Conservation (phyloP, 805 yeast genomes). For the Candida vaughaniae region DNA sequence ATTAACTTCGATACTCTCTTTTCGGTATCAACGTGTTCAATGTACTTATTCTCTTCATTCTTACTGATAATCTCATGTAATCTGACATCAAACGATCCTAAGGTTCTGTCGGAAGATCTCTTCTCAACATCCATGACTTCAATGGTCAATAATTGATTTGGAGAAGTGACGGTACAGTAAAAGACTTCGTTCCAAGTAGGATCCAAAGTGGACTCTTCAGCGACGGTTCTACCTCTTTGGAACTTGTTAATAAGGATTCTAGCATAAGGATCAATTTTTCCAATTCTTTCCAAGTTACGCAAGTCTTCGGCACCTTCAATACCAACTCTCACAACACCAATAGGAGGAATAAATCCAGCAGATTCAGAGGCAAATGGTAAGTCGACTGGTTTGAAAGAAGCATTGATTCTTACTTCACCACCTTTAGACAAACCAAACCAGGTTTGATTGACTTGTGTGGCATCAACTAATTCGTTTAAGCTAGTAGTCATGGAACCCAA, state of each 20-base stretch:
- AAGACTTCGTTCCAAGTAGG: constrained; percentile 86
- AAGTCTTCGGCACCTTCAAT: constrained; percentile 71
- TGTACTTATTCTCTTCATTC: constrained; percentile 61
- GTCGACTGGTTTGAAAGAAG: constrained; percentile 86
- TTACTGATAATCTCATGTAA: constrained; percentile 65
- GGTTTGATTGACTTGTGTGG: constrained; percentile 70
- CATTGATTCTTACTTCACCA: constrained; percentile 70
- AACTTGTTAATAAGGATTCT: constrained; percentile 76
- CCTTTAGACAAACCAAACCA: constrained; percentile 75
- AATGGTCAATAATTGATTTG: constrained; percentile 75
- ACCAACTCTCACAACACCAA: constrained; percentile 82
- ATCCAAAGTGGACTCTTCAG: constrained; percentile 60
- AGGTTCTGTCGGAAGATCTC: constrained; percentile 75
- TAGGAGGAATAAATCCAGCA: constrained; percentile 88
- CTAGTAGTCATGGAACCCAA: constrained; percentile 60
- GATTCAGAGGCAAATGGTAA: constrained; percentile 48
- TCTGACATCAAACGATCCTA: constrained; percentile 78
- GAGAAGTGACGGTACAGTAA: constrained; percentile 78
- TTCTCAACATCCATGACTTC: constrained; percentile 93
- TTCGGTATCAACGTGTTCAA: constrained; percentile 56
- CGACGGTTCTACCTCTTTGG: constrained; percentile 73
- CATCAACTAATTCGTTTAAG: constrained; percentile 67
- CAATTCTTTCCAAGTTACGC: constrained; percentile 82
- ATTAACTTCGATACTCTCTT: constrained; percentile 62
- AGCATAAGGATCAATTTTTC: constrained; percentile 89